These are phyloP conservation scores for Phytophthora citrophthora DNA, from an alignment of 352 stramenopile species.

Conservation along the genomic window DNA sequence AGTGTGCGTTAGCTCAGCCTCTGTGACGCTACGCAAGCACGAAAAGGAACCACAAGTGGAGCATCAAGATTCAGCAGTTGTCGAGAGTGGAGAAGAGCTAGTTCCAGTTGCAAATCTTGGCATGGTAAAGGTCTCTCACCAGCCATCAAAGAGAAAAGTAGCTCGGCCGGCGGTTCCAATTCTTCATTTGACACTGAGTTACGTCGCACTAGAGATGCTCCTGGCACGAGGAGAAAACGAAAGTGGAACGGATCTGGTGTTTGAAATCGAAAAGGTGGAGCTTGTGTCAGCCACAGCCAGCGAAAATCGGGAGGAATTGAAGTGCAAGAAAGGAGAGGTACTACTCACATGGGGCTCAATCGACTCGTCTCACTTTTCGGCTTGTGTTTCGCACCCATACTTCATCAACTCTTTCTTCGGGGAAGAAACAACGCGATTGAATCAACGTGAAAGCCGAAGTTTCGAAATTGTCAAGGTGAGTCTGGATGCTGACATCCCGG, in stretches of 20 bases:
- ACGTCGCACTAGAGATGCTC: conserved; percentile 58
- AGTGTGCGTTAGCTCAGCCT: conserved; percentile 60
- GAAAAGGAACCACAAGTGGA: conserved; percentile 25
- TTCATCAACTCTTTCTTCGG: conserved; percentile 77
- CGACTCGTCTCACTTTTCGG: conserved; percentile 45
- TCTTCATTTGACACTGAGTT: conserved; percentile 56
- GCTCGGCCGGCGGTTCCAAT: conserved; percentile 69
- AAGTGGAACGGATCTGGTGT: conserved; percentile 54
- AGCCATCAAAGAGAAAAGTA: conserved; percentile 49
- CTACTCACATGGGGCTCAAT: conserved; percentile 56
- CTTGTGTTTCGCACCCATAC: conserved; percentile 79
- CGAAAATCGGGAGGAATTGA: conserved; percentile 33
- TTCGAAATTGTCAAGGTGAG: conserved; percentile 79
- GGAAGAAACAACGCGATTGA: conserved; percentile 54
- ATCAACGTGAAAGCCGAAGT: conserved; percentile 55
- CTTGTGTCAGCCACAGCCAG: conserved; percentile 42
- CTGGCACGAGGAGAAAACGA: conserved; percentile 35
- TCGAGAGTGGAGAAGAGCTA: conserved; percentile 48
- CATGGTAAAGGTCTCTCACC: conserved; percentile 66
- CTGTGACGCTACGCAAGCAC: conserved; percentile 74
- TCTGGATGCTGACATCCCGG: conserved; percentile 62
- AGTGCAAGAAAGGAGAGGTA: conserved; percentile 37
- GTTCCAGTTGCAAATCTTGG: conserved; percentile 86
- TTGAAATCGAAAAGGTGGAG: conserved; percentile 77
- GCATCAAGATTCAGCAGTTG: conserved; percentile 17